These are phyloP conservation scores for Suillus discolor DNA, from an alignment of 768 basidiomycete genomes.

Conservation along the genomic window DNA sequence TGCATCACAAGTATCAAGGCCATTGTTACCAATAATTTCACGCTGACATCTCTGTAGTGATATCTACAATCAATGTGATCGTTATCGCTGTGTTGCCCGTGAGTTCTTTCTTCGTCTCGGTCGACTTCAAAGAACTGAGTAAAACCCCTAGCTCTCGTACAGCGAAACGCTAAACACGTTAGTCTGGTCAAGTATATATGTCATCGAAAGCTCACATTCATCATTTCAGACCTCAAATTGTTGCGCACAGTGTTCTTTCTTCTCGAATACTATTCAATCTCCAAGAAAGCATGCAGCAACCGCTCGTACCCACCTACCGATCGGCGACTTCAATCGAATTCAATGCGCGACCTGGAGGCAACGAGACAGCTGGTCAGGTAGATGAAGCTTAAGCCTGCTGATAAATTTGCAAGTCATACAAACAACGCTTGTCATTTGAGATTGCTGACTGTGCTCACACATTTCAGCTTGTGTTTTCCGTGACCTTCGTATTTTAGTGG, in stretches of 20 bases:
- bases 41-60: background rate
- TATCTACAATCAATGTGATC: background rate
- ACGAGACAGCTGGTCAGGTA: no score
- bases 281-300: no score
- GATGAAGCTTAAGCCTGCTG: no score
- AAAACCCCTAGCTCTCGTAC: background rate
- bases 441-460: no score
- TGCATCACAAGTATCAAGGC: background rate
- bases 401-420: no score
- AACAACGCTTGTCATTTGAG: no score
- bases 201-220: background rate
- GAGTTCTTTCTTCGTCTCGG: background rate
- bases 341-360: no score
- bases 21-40: background rate
- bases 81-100: background rate
- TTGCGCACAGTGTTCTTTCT: constrained; percentile 8
- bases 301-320: no score
- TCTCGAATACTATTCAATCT: constrained; percentile 12
- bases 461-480: no score
- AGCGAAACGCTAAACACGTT: background rate
- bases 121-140: background rate
- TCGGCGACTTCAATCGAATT: no score
- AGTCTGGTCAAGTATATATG: background rate
- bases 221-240: constrained; percentile 2
- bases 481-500: no score